Base-by-base conservation (phyloP, 1,284 basidiomycete genomes). In the Marasmius tenuissimus region DNA sequence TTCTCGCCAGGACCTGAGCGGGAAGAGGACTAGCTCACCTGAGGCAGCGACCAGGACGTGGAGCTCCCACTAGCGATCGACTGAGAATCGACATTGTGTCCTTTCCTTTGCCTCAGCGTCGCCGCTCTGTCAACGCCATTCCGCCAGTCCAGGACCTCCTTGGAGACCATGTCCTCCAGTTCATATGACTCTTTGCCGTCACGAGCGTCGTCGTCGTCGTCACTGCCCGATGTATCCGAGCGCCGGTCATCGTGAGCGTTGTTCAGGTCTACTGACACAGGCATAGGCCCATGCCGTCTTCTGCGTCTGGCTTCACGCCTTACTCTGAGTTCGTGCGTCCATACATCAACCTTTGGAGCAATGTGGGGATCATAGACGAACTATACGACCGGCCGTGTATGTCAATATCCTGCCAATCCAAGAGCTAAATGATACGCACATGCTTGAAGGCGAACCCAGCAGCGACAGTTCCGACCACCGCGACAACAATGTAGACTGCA, bases 341-440 rank as follows among this genome's bases (percentile, higher is more conserved):
- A 86, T 65, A 73, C 75, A 67, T 83, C 80, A 18, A 86, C 8
- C 49, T 70, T 78, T 0, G 85, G 85, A 38, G 85, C 85, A 57
- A 87, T 77, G 63, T 86, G 85, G 4, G 86, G 86, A 62, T 87
- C 85, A 58, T 85, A 87, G n/a, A 88, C 77, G 61, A 82, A 82
- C 85, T 87, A 58, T 52, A 57, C 57, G 22, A 51, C 35, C 35
- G 53, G 58, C 34, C 61, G 61, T 67, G 66, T 67, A 62, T 57
- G 59, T 33, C 51, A 14, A 35, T 49, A 47, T 42, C 18, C 20
- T 40, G 35, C 27, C 20, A 38, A 16, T 40, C 48, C 34, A 55
- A 42, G 2, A 35, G 39, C 27, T 14, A 67, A 71, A 35, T 49
- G n/a, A 33, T 18, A 50, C 57, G 9, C 20, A 58, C 57, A 48